Conservation (phyloP, 805 yeast genomes). For the Kodamaea leandrae region DNA sequence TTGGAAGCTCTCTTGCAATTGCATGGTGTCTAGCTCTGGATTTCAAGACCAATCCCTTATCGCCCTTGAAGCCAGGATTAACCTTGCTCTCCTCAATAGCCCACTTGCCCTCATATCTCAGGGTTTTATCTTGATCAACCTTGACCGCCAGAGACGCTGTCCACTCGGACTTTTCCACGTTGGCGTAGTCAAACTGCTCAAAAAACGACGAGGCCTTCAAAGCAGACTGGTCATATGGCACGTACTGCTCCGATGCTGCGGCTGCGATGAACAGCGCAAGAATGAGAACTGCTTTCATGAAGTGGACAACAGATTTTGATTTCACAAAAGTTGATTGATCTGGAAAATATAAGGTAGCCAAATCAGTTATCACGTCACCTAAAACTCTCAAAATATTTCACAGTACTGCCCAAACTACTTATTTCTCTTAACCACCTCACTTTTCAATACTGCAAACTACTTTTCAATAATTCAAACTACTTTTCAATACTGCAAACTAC, state of each 20-base stretch:
- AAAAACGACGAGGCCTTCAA: slow-evolving; percentile 48
- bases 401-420: no score
- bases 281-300: slow-evolving; percentile 3
- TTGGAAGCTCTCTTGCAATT: slow-evolving; percentile 60
- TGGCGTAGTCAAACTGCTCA: slow-evolving; percentile 53
- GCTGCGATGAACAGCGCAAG: slow-evolving; percentile 2
- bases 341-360: background rate
- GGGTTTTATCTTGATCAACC: slow-evolving; percentile 36
- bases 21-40: slow-evolving; percentile 80
- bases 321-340: background rate
- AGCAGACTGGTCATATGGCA: slow-evolving; percentile 3
- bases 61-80: slow-evolving; percentile 60
- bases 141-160: slow-evolving; percentile 54
- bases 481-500: no score
- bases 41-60: slow-evolving; percentile 74
- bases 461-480: no score
- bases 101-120: slow-evolving; percentile 75
- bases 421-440: no score
- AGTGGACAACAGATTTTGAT: background rate
- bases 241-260: background rate
- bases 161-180: slow-evolving; percentile 32
- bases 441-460: no score
- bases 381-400: no score
- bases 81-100: slow-evolving; percentile 54
- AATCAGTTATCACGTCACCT: no score